These are phyloP conservation scores for Claviceps paspali DNA, from an alignment of 2,329 filamentous ascomycete genomes.

Conservation along the genomic window DNA sequence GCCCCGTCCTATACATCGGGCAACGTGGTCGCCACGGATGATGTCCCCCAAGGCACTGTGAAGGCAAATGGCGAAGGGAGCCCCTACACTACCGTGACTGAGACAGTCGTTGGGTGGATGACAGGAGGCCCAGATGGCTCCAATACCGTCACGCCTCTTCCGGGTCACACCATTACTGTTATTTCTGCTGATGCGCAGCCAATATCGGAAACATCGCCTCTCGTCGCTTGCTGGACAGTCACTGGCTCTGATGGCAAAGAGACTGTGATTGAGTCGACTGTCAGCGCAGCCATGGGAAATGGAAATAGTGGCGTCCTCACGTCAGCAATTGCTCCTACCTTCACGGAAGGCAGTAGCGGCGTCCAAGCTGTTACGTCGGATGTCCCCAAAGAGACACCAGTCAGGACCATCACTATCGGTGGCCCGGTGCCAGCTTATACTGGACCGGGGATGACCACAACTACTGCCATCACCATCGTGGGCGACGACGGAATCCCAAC, in stretches of 20 bases:
- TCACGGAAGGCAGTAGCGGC: constrained; percentile 1
- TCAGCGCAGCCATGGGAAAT: constrained; percentile 1
- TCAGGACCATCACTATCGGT: constrained; percentile 6
- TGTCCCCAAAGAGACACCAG: constrained; percentile 1
- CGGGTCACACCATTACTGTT: constrained; percentile 11
- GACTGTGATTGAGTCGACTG: constrained; percentile 19
- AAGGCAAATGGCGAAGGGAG: not conserved
- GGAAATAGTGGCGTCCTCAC: not conserved
- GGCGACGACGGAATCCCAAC: constrained; percentile 6
- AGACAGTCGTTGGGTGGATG: constrained; percentile 11
- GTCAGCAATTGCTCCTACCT: not conserved
- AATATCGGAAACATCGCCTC: not conserved
- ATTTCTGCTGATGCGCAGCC: constrained; percentile 1
- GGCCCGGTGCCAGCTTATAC: constrained; percentile 2
- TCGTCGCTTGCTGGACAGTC: constrained; percentile 10
- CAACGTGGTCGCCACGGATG: not conserved
- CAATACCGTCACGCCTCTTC: constrained; percentile 10
- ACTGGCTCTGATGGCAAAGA: constrained; percentile 11
- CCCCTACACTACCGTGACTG: constrained; percentile 12
- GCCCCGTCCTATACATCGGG: constrained; percentile 1
- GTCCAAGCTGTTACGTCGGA: constrained; percentile 1
- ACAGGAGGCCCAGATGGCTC: constrained; percentile 7
- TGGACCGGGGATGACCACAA: constrained; percentile 3
- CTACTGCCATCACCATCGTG: constrained; percentile 4
- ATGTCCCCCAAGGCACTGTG: constrained; percentile 3